Base-by-base conservation (phyloP, 75 land plant species). In the Pinus albicaulis region DNA sequence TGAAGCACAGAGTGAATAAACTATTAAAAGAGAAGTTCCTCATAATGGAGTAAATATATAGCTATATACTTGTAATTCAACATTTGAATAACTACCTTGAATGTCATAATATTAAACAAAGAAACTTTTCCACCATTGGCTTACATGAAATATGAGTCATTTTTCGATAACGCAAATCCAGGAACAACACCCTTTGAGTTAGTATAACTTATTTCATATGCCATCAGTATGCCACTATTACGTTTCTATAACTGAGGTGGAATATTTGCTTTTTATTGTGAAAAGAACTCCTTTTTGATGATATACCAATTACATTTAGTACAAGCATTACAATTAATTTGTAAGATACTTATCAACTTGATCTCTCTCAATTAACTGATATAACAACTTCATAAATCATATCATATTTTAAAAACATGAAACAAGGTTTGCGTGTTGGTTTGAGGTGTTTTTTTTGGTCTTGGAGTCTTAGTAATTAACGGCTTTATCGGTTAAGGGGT, bases 131-230 rank as follows among this genome's bases (percentile, higher is more conserved):
- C 86, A 28, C 86, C 86, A 14, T 85, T 84, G 2, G 91, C 89
- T 61, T 89, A 89, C 85, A 89, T 78, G 26, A 87, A 81, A 76
- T 89, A 89, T 0, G 87, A 86, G 55, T 84, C 89, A 75, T 89
- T 84, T 72, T 89, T 89, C 11, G 89, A 82, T 57, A 89, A 74
- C 16, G 87, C 89, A 71, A 89, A 84, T 56, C 89, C 87, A 3
- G 89, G 76, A 36, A 82, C 68, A 38, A 80, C 66, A 20, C 81
- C 85, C 57, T 87, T 85, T 55, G 72, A 75, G 23, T 84, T 84
- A 23, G 76, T 61, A 34, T 78, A 85, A 59, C 55, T 69, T 31
- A 61, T 71, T 31, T 84, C 83, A 80, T 89, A 84, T 1, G 76
- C 80, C 87, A 89, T 89, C 14, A 76, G 61, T 44, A 81, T 78